Percentiles rank a stretch among this genome's conserved stretches.
phyloP scores from a whole-genome alignment of 2,329 filamentous ascomycete genomes.

The Elsinoe batatas region DNA sequence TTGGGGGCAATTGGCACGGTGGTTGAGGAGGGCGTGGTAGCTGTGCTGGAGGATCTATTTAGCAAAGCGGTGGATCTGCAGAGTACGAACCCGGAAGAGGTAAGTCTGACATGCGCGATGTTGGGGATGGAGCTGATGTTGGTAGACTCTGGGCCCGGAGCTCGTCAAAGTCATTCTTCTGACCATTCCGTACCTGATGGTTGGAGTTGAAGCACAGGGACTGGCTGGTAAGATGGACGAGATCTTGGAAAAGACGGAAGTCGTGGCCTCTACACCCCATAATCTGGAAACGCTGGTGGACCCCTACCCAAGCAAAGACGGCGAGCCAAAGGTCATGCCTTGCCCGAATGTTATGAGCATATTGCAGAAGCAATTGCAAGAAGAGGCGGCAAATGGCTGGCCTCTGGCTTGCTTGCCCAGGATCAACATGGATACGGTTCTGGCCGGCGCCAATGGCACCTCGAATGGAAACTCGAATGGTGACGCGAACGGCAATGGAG shows the following conservation, averaged over 20 bases:
- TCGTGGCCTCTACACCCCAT: constrained; percentile 83
- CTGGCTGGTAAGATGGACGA: constrained; percentile 65
- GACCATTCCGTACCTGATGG: constrained; percentile 83
- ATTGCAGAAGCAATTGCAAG: constrained; percentile 75
- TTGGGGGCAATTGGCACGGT: constrained; percentile 75
- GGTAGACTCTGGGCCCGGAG: constrained; percentile 58
- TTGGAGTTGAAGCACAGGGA: constrained; percentile 53
- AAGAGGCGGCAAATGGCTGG: constrained; percentile 67
- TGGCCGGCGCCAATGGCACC: constrained; percentile 20
- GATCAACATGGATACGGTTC: constrained; percentile 23
- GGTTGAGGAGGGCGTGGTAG: constrained; percentile 75
- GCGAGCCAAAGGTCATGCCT: constrained; percentile 50
- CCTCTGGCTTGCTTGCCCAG: constrained; percentile 55
- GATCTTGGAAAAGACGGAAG: constrained; percentile 85
- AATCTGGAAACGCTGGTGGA: constrained; percentile 77
- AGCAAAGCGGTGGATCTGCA: constrained; percentile 83
- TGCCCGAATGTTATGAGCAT: constrained; percentile 67
- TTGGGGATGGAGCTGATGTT: constrained; percentile 16
- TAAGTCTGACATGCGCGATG: constrained; percentile 36
- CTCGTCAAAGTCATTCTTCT: constrained; percentile 94
- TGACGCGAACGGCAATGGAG: constrained; percentile 57
- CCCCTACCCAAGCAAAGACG: constrained; percentile 55
- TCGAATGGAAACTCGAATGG: constrained; percentile 31
- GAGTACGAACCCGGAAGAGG: constrained; percentile 85
- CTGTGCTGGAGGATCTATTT: constrained; percentile 82